A percentile compares a stretch with the other conserved stretches of the same genome.
Conservation (phyloP, 768 basidiomycete genomes). For the Artomyces pyxidatus region DNA sequence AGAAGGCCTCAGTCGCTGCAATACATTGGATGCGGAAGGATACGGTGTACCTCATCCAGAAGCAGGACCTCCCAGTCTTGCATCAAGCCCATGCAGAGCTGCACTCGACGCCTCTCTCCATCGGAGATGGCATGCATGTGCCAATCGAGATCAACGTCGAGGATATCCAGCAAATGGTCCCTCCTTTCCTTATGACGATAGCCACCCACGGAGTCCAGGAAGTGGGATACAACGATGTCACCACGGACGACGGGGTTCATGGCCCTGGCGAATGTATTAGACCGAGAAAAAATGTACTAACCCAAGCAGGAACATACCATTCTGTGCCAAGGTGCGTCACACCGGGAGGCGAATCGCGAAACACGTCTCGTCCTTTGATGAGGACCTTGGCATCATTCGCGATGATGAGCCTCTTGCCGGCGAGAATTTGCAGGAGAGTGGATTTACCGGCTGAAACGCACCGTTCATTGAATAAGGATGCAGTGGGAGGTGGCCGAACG, state of each 20-base stretch:
- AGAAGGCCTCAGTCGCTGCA: background rate
- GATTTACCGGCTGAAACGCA: slow-evolving; percentile 73
- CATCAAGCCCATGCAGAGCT: slow-evolving; percentile 96
- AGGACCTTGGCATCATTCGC: slow-evolving; percentile 43
- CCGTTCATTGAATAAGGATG: background rate
- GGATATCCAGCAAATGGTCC: slow-evolving; percentile 78
- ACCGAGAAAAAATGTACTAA: background rate
- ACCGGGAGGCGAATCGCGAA: slow-evolving; percentile 75
- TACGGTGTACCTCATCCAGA: slow-evolving; percentile 74
- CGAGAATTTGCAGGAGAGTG: slow-evolving; percentile 89
- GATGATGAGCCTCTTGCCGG: slow-evolving; percentile 78
- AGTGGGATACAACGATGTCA: slow-evolving; percentile 87
- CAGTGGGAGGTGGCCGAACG: background rate
- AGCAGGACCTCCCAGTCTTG: slow-evolving; percentile 86
- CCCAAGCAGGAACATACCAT: slow-evolving; percentile 46
- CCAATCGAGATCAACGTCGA: slow-evolving; percentile 95
- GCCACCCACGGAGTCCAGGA: slow-evolving; percentile 96
- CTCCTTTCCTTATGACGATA: slow-evolving; percentile 87
- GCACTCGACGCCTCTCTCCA: slow-evolving; percentile 88
- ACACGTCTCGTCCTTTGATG: slow-evolving; percentile 81
- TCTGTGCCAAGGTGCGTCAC: slow-evolving; percentile 91
- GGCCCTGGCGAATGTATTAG: slow-evolving; percentile 45
- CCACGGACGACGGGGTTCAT: slow-evolving; percentile 94
- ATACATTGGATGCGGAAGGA: slow-evolving; percentile 5
- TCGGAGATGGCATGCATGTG: slow-evolving; percentile 95